Base-by-base conservation (phyloP, 1,284 basidiomycete genomes). In the Fistulinella cinereoalba region DNA sequence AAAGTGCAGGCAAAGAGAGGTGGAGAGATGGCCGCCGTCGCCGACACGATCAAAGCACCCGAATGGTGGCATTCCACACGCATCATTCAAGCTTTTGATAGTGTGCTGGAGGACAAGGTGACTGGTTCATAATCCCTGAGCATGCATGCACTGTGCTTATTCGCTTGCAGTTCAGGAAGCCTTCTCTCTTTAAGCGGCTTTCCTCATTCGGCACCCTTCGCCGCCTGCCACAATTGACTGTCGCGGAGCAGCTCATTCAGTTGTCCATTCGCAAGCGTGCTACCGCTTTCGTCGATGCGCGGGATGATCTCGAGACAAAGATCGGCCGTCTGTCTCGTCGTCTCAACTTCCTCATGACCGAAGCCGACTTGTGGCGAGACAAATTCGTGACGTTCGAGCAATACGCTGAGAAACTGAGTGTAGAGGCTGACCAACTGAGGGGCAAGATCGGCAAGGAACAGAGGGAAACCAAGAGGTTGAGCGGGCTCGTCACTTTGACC, bases 41-140 rank as follows among this genome's bases (percentile, higher is more conserved):
- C 88, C 3, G 89, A 92, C 61, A 85, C 86, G 53, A 88, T 94
- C 64, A 88, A 90, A 61, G 75, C 86, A 31, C 94, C 93, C 0
- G 80, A 83, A 50, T 97, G 93, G 93, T 97, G 92, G 92, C 83
- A 92, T 62, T 90, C 89, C 36, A 88, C 85, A 11, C 81, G 85
- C 19, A 88, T 95, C 58, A 86, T 97, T 44, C 83, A 88, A 52
- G 92, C 90, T 7, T 95, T 97, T 56, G 92, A 96, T 66, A 76
- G 75, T 49, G 90, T 95, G 22, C 75, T 97, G 39, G 83, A 88
- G 55, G 90, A 95, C 64, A 92, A 85, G 78, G 89, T 90, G 53
- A 53, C 28, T 23, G 11, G 23, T 29, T 48, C 22, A 25, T n/a
- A n/a, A n/a, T n/a, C n/a, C n/a, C 18, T 41, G 3, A 46, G 41